A percentile compares a stretch with the other conserved stretches of the same genome.
Evolutionary conservation across 139 green algal species (phyloP).

Genomic region (Closterium sp.): DNA sequence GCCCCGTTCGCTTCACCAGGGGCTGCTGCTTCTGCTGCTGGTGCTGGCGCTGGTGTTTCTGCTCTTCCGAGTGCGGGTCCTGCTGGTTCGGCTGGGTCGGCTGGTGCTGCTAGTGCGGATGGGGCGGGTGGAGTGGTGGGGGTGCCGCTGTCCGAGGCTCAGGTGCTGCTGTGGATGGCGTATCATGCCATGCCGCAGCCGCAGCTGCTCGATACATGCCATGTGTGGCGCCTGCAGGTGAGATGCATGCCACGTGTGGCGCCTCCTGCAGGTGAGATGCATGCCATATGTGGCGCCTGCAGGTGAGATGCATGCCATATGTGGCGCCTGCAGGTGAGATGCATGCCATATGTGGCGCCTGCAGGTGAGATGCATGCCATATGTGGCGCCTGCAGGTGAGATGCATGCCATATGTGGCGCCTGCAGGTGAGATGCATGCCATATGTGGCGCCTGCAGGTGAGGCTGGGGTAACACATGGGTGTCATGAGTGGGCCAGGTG

Average conservation of each 20-base stretch:
- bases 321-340: too few species aligned
- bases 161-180: slow-evolving; percentile 26
- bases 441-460: too few species aligned
- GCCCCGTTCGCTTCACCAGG: background rate
- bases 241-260: background rate
- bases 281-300: too few species aligned
- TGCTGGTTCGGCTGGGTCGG: background rate
- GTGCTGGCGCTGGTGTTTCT: background rate
- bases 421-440: too few species aligned
- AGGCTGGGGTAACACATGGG: too few species aligned
- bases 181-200: slow-evolving; percentile 11
- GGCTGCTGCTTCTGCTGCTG: background rate
- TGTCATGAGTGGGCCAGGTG: too few species aligned
- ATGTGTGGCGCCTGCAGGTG: slow-evolving; percentile 35
- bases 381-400: too few species aligned
- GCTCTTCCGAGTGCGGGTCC: background rate
- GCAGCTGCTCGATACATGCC: slow-evolving; percentile 11
- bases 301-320: too few species aligned
- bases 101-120: background rate
- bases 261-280: too few species aligned
- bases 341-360: too few species aligned
- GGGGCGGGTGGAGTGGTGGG: background rate
- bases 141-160: slow-evolving; percentile 12
- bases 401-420: too few species aligned
- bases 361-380: too few species aligned